Base-by-base conservation (phyloP, 495 filamentous ascomycete genomes). In the Penicillium paradoxum region DNA sequence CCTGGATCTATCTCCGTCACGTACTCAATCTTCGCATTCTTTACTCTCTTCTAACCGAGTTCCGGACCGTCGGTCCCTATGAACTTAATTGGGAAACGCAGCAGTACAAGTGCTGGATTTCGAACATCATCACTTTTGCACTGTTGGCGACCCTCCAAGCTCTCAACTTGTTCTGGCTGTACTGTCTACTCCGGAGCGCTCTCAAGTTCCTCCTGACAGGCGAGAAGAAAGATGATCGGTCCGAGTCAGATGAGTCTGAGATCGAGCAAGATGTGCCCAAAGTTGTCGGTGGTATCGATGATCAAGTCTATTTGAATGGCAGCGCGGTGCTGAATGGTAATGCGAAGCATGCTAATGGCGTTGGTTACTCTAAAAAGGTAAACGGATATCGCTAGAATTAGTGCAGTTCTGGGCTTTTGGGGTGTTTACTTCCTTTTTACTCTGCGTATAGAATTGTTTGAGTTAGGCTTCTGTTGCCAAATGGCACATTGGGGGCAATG, bases 1-100 rank as follows among this genome's bases (percentile, higher is more conserved):
- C 85, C 39, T 96, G 91, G 91, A 80, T 85, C 65, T 96, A 96
- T 69, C 77, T 91, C 43, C 88, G 91, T 32, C 91, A 96, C 67
- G 95, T 86, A 66, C 69, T 92, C 57, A 96, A 96, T 66, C 74
- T 96, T 13, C 74, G 75, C 51, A 90, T 96, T 65, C 73, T 96
- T 40, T 83, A 70, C 59, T 84, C 85, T 18, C 79, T 89, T 25
- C 78, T 92, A 59, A 90, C 83, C 53, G 81, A 91, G 60, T 95
- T 92, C 74, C 70, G 77, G 56, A 89, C 84, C 34, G 76, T 96
- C 38, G 91, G 91, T 1, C 86, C 88, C 14, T 96, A 83, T 64
- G 82, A 83, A 51, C 73, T 91, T 36, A 77, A 91, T 66, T 91
- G 88, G 88, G 84, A 80, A 51, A 81, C 78, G 0, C 74, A 79